Evolutionary conservation across 441 rosid genomes (phyloP).

Genomic region (Hura crepitans): DNA sequence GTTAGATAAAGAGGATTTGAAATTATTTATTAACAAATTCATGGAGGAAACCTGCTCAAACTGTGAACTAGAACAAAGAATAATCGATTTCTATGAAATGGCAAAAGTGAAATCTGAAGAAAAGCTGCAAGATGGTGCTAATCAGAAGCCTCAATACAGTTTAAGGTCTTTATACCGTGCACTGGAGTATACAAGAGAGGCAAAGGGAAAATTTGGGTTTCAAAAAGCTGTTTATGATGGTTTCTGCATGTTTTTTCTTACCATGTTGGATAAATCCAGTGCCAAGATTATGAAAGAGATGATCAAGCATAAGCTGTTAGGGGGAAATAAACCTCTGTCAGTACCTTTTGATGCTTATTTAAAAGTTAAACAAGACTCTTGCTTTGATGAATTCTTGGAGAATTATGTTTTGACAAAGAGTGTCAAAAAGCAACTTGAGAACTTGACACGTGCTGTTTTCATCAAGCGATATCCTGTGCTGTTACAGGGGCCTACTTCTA

Average conservation of each 20-base stretch:
- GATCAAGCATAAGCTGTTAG: slow-evolving; percentile 49
- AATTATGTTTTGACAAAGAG: slow-evolving; percentile 77
- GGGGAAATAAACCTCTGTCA: slow-evolving; percentile 41
- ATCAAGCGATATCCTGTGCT: slow-evolving; percentile 88
- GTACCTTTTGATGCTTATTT: slow-evolving; percentile 48
- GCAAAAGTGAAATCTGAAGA: slow-evolving; percentile 82
- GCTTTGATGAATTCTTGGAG: slow-evolving; percentile 42
- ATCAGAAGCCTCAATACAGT: slow-evolving; percentile 97
- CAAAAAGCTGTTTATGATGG: slow-evolving; percentile 81
- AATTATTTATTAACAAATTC: slow-evolving; percentile 62
- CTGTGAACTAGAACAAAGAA: slow-evolving; percentile 48
- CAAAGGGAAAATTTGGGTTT: slow-evolving; percentile 55
- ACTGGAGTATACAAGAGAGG: slow-evolving; percentile 73
- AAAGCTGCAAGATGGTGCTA: slow-evolving; percentile 97
- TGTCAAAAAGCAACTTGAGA: slow-evolving; percentile 67
- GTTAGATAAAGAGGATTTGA: slow-evolving; percentile 69
- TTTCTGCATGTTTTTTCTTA: slow-evolving; percentile 87
- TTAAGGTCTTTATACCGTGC: slow-evolving; percentile 94
- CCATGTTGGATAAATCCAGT: slow-evolving; percentile 79
- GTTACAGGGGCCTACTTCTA: slow-evolving; percentile 95
- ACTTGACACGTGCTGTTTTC: slow-evolving; percentile 81
- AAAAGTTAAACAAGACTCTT: slow-evolving; percentile 27
- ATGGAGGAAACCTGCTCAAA: slow-evolving; percentile 58
- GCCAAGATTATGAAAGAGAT: slow-evolving; percentile 64
- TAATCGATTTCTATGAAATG: slow-evolving; percentile 66